phyloP scores from a whole-genome alignment of 192 early-diverging fungal species.

The Backusella mclennaniae region DNA sequence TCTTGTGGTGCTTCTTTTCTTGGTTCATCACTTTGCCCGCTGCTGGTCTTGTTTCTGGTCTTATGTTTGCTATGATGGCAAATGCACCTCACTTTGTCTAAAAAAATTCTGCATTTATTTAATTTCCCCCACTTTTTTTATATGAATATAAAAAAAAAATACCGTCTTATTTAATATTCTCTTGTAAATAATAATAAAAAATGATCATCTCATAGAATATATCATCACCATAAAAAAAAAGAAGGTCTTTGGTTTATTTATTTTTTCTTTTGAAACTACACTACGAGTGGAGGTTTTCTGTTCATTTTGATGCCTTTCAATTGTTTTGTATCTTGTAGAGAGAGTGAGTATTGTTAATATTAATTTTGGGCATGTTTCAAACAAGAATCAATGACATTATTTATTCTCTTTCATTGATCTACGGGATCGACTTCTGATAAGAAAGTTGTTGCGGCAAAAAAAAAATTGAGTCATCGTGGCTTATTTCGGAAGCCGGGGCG shows the following conservation, averaged over 20 bases:
- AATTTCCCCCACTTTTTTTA: background rate
- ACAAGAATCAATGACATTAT: no score
- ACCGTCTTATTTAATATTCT: background rate
- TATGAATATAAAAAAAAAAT: background rate
- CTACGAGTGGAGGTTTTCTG: no score
- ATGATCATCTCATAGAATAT: no score
- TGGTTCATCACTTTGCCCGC: conserved; percentile 79
- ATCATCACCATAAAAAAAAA: no score
- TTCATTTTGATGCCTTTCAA: no score
- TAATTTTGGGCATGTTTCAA: no score
- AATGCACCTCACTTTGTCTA: conserved; percentile 41
- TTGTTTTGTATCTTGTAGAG: no score
- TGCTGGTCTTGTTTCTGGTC: conserved; percentile 63
- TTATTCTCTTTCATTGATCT: no score
- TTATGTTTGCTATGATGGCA: conserved; percentile 65
- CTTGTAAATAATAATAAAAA: background rate
- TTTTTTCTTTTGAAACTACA: no score
- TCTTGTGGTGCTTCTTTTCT: conserved; percentile 60
- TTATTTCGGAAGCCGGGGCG: background rate
- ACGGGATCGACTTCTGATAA: no score
- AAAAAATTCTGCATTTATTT: background rate
- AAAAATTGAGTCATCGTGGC: background rate
- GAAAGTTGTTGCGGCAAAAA: background rate
- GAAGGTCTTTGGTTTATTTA: no score
- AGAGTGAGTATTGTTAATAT: no score